Evolutionary conservation across 2,329 filamentous ascomycete genomes (phyloP), one percentile per base, ranked within the genome.

Genomic region (Aspergillus flavus): DNA sequence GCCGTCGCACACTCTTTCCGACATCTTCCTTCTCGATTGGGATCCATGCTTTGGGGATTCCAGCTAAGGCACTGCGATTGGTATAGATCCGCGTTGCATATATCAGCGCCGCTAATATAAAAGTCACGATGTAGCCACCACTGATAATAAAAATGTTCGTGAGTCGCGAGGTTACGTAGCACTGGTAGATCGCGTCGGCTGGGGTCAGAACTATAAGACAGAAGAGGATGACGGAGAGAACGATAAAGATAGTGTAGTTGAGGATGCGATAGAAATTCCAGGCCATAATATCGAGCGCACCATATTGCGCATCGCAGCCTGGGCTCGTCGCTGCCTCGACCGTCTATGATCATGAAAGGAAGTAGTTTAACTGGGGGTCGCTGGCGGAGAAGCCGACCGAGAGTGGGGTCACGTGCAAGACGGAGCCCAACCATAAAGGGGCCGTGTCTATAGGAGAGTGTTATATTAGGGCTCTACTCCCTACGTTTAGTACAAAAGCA

Each of bases 41-140:
- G 19, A 97, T 86, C 86, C 92, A 96, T 59, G 87, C 82, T 76
- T 94, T 95, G 1, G 95, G 95, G 63, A 99, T 97, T 4, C 87
- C 89, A 21, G 89, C 87, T 10, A 98, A 84, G 10, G 91, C 88
- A 53, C 86, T 91, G 66, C 92, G 88, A 72, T 92, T 96, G 59
- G 94, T 92, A 79, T 94, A 97, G 23, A 97, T 86, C n/a, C 95
- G 86, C 59, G 89, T 87, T 61, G 89, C 86, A 76, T 96, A 97
- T 71, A 97, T 87, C 71, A 96, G 87, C 52, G 87, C 78, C 50
- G 92, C 86, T 59, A 93, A 80, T 53, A 91, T 65, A 53, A 90
- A 82, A 16, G 92, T 93, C 55, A 93, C 81, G 61, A 94, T 79
- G 75, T 96, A 96, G 71, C 86, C 86, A 63, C 91, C 88, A 59